Percentiles rank a stretch among this genome's conserved stretches.
Evolutionary conservation across 179 eudicot genomes (phyloP).

Genomic region (Amaranthus tricolor): DNA sequence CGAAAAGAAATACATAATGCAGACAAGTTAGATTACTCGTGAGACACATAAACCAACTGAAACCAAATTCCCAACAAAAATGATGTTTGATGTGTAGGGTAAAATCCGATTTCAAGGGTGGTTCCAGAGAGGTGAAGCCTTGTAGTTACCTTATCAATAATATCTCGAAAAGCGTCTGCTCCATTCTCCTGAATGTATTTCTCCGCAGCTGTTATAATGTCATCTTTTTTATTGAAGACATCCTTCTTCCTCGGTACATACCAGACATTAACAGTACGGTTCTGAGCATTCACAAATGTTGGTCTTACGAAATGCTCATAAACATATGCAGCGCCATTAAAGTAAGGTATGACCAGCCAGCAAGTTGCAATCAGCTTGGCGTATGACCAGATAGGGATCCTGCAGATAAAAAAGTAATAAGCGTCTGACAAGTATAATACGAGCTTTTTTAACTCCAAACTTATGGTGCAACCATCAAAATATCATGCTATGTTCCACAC

Average conservation of each 20-base stretch:
- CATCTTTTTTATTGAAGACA: constrained; percentile 56
- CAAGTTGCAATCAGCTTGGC: constrained; percentile 77
- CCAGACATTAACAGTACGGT: constrained; percentile 59
- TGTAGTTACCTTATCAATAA: constrained; percentile 52
- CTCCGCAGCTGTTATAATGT: constrained; percentile 78
- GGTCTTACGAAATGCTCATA: constrained; percentile 92
- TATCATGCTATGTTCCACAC: neutral
- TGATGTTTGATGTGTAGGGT: neutral
- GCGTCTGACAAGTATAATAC: neutral
- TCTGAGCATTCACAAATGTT: constrained; percentile 49
- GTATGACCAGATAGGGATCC: constrained; percentile 96
- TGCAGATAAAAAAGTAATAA: constrained; percentile 27
- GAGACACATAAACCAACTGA: neutral
- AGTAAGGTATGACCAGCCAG: constrained; percentile 97
- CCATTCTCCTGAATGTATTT: constrained; percentile 75
- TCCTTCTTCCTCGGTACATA: constrained; percentile 70
- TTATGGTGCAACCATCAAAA: neutral
- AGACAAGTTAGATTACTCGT: neutral
- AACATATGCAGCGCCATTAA: constrained; percentile 97
- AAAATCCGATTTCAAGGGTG: too few species aligned
- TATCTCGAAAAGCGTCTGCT: constrained; percentile 60
- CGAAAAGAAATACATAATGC: neutral
- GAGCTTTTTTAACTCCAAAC: neutral
- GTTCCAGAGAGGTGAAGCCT: too few species aligned
- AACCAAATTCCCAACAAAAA: neutral